These are phyloP conservation scores for Umbelopsis isabellina DNA, from an alignment of 192 early-diverging fungal species.

Conservation along the genomic window DNA sequence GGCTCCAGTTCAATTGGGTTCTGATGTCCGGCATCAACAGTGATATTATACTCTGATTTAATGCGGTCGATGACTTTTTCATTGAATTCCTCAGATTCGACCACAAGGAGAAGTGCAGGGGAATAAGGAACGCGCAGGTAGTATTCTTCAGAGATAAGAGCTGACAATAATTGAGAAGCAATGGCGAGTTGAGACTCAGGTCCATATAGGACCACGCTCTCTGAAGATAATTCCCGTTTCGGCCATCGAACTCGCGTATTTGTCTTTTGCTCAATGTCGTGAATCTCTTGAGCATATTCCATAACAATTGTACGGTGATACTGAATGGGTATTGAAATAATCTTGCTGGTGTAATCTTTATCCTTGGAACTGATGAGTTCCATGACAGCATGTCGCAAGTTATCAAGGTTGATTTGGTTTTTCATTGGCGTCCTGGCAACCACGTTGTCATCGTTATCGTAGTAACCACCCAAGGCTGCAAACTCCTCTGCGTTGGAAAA, in stretches of 20 bases:
- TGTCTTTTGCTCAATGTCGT: slow-evolving; percentile 59
- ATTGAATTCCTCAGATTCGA: slow-evolving; percentile 55
- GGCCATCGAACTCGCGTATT: slow-evolving; percentile 66
- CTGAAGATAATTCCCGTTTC: slow-evolving; percentile 63
- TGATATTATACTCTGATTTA: slow-evolving; percentile 49
- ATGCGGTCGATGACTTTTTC: slow-evolving; percentile 44
- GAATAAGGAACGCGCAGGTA: slow-evolving; percentile 56
- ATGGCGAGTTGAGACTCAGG: slow-evolving; percentile 59
- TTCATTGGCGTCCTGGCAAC: slow-evolving; percentile 84
- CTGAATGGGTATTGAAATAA: slow-evolving; percentile 58
- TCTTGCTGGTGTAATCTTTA: slow-evolving; percentile 53
- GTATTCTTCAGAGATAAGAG: slow-evolving; percentile 62
- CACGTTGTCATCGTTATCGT: slow-evolving; percentile 83
- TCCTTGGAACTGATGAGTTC: slow-evolving; percentile 51
- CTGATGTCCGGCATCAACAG: slow-evolving; percentile 28
- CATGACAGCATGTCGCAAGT: slow-evolving; percentile 67
- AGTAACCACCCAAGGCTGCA: slow-evolving; percentile 77
- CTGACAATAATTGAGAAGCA: slow-evolving; percentile 57
- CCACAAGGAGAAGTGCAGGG: slow-evolving; percentile 29
- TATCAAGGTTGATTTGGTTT: slow-evolving; percentile 71
- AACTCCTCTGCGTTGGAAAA: slow-evolving; percentile 85
- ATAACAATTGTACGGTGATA: slow-evolving; percentile 61
- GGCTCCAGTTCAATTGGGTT: slow-evolving; percentile 24
- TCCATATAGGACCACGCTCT: slow-evolving; percentile 59
- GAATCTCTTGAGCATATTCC: slow-evolving; percentile 47